Percentiles rank a stretch among this genome's conserved stretches.
phyloP scores from a whole-genome alignment of 2,329 filamentous ascomycete species.

The Colletotrichum viniferum region DNA sequence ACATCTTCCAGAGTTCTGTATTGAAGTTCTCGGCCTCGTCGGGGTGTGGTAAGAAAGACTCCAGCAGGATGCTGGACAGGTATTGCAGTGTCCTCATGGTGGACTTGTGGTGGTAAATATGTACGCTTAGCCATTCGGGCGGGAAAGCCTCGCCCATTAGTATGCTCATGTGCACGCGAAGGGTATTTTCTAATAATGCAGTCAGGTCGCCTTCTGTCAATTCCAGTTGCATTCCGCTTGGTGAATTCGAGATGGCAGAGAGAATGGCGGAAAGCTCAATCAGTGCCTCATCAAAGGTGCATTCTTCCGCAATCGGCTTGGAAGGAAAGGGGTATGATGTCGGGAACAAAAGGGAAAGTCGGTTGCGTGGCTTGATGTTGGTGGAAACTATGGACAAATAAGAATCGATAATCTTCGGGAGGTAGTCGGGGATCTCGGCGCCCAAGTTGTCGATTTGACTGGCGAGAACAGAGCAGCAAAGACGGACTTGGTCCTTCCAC shows the following conservation, averaged over 20 bases:
- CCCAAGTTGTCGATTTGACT: constrained; percentile 81
- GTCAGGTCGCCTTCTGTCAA: constrained; percentile 76
- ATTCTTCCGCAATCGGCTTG: constrained; percentile 65
- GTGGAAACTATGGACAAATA: constrained; percentile 76
- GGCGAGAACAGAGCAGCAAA: constrained; percentile 92
- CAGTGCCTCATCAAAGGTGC: constrained; percentile 80
- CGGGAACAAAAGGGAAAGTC: constrained; percentile 88
- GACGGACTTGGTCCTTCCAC: constrained; percentile 89
- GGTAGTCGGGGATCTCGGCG: constrained; percentile 83
- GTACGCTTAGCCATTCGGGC: constrained; percentile 85
- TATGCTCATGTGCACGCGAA: constrained; percentile 89
- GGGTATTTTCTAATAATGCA: constrained; percentile 75
- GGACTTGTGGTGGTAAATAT: constrained; percentile 91
- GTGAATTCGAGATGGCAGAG: constrained; percentile 78
- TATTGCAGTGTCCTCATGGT: constrained; percentile 87
- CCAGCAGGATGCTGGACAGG: constrained; percentile 78
- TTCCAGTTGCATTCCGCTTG: constrained; percentile 77
- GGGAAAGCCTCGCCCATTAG: constrained; percentile 90
- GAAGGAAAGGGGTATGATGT: constrained; percentile 87
- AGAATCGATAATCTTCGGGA: constrained; percentile 89
- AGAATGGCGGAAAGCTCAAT: constrained; percentile 89
- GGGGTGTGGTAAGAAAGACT: constrained; percentile 83
- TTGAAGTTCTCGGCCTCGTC: constrained; percentile 93
- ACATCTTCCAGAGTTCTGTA: constrained; percentile 91
- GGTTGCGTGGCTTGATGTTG: constrained; percentile 58